phyloP scores from a whole-genome alignment of 2,329 filamentous ascomycete species.

The Pestalotiopsis sp. region DNA sequence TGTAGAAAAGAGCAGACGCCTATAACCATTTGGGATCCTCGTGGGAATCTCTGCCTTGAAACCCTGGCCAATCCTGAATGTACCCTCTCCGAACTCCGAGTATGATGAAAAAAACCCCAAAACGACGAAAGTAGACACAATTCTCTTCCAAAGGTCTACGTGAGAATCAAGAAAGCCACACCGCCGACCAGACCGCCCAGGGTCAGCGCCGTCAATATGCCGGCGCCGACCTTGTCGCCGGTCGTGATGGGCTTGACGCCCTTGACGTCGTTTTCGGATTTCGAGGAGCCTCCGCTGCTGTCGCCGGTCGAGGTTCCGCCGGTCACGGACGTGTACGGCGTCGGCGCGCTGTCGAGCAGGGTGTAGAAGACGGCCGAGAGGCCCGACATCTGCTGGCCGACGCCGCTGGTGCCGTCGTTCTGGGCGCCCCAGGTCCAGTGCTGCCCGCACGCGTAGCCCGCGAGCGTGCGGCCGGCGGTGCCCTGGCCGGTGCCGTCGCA shows the following conservation, averaged over 20 bases:
- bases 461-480: conserved; percentile 27
- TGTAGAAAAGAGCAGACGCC: background rate
- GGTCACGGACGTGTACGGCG: conserved; percentile 4
- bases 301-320: conserved; percentile 44
- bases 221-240: conserved; percentile 43
- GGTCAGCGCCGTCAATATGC: conserved; percentile 39
- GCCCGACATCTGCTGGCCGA: conserved; percentile 50
- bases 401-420: conserved; percentile 46
- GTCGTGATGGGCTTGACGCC: conserved; percentile 32
- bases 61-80: background rate
- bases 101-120: background rate
- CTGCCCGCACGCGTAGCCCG: conserved; percentile 45
- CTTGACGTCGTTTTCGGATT: conserved; percentile 26
- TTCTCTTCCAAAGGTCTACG: background rate
- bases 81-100: background rate
- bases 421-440: conserved; percentile 42
- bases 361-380: conserved; percentile 44
- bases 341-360: conserved; percentile 28
- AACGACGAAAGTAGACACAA: background rate
- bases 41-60: background rate
- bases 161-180: background rate
- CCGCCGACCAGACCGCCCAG: conserved; percentile 20
- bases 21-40: background rate
- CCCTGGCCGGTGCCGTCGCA: conserved; percentile 28
- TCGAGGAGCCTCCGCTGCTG: conserved; percentile 43